Conservation (phyloP, 2,329 filamentous ascomycete genomes). For the Fusarium buharicum region DNA sequence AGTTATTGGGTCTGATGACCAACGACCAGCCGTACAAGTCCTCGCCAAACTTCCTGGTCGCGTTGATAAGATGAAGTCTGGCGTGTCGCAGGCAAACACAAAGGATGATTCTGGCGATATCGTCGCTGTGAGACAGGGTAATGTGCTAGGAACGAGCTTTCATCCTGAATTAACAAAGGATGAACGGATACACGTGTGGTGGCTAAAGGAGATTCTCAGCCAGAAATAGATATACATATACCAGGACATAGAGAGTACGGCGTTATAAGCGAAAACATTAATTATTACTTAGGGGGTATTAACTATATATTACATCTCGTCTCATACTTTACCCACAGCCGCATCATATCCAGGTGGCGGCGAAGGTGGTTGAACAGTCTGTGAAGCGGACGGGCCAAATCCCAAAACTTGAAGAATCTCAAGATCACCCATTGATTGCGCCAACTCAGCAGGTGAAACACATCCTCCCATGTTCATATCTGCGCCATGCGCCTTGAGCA, state of each 20-base stretch:
- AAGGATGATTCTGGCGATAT: conserved; percentile 74
- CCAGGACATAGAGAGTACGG: conserved; percentile 14
- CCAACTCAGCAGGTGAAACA: conserved; percentile 41
- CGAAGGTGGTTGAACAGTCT: conserved; percentile 23
- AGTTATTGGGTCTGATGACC: conserved; percentile 62
- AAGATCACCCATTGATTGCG: conserved; percentile 37
- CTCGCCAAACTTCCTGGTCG: conserved; percentile 61
- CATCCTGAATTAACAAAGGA: conserved; percentile 94
- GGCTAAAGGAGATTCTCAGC: conserved; percentile 74
- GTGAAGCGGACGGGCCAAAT: conserved; percentile 4
- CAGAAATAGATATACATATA: conserved; percentile 27
- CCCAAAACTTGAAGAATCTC: conserved; percentile 46
- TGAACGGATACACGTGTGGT: conserved; percentile 91
- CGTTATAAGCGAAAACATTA: conserved; percentile 18
- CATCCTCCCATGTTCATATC: conserved; percentile 33
- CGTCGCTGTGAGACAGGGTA: conserved; percentile 88
- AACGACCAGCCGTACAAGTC: conserved; percentile 56
- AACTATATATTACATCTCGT: not conserved
- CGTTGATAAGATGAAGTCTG: conserved; percentile 52
- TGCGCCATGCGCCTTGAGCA: conserved; percentile 47
- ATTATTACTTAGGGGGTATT: conserved; percentile 26
- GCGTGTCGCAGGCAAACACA: conserved; percentile 52
- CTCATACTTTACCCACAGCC: conserved; percentile 27
- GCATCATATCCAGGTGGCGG: conserved; percentile 42
- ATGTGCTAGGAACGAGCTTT: conserved; percentile 94